These are phyloP conservation scores for Paraphoma sp. DNA, from an alignment of 2,329 filamentous ascomycete genomes.

Conservation along the genomic window DNA sequence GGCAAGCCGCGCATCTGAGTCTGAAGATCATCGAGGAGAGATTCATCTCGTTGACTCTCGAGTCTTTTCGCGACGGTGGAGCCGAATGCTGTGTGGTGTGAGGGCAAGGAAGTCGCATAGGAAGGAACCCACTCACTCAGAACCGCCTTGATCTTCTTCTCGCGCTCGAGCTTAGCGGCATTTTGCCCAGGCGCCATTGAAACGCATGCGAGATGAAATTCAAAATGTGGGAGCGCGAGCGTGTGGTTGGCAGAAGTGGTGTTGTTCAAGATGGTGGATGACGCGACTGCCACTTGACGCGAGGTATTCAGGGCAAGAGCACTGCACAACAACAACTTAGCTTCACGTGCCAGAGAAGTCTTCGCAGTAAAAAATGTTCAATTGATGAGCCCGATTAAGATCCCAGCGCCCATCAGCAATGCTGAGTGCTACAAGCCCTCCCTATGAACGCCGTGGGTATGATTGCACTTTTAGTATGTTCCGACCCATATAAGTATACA, in stretches of 20 bases:
- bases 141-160: constrained; percentile 43
- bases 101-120: constrained; percentile 3
- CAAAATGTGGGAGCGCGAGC: no score
- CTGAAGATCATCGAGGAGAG: constrained; percentile 45
- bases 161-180: constrained; percentile 38
- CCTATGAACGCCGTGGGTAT: background rate
- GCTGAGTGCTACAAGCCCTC: background rate
- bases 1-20: constrained; percentile 52
- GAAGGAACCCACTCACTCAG: constrained; percentile 29
- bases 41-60: constrained; percentile 17
- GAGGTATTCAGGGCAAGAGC: constrained; percentile 6
- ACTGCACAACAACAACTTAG: background rate
- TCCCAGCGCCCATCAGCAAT: no score
- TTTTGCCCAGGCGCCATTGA: constrained; percentile 33
- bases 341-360: background rate
- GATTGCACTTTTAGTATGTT: background rate
- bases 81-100: constrained; percentile 41
- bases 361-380: background rate
- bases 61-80: constrained; percentile 33
- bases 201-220: no score
- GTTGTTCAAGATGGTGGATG: no score
- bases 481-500: constrained; percentile 2
- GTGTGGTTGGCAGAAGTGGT: no score
- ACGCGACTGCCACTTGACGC: background rate
- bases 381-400: no score